Percentiles rank a stretch among this genome's conserved stretches.
Evolutionary conservation across 768 basidiomycete genomes (phyloP).

Genomic region (Lactarius sanguifluus): DNA sequence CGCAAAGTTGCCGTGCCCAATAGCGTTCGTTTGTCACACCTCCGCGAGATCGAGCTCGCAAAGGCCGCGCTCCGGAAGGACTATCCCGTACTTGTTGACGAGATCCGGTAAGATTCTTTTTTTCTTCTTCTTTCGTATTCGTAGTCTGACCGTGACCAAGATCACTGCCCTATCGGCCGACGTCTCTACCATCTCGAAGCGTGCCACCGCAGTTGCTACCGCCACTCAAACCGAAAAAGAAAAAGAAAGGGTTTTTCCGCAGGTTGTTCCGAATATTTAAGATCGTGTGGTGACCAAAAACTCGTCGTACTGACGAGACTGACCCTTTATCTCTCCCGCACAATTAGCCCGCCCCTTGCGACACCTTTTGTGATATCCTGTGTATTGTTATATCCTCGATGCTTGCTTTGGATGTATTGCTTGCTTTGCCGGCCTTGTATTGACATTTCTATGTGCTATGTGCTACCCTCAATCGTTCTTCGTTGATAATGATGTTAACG

Average conservation of each 20-base stretch:
- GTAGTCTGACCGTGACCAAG: constrained; percentile 9
- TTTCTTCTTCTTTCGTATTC: background rate
- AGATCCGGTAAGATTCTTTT: constrained; percentile 18
- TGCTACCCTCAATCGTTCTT: constrained; percentile 5
- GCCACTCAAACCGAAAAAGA: constrained; percentile 22
- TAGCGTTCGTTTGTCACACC: constrained; percentile 21
- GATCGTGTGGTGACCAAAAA: constrained; percentile 24
- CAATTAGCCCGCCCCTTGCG: background rate
- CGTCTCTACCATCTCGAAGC: constrained; percentile 2
- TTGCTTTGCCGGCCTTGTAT: constrained; percentile 22
- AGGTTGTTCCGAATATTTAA: constrained; percentile 27
- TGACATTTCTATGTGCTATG: constrained; percentile 9
- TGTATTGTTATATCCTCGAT: constrained; percentile 23
- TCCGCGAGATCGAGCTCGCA: constrained; percentile 25
- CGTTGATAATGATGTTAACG: constrained; percentile 10
- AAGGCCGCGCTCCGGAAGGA: constrained; percentile 28
- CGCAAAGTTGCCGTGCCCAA: constrained; percentile 27
- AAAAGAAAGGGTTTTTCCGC: constrained; percentile 31
- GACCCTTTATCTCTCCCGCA: constrained; percentile 6
- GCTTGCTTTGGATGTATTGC: constrained; percentile 22
- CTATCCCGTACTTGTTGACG: constrained; percentile 26
- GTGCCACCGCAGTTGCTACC: background rate
- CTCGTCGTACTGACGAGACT: background rate
- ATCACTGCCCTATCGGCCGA: constrained; percentile 18
- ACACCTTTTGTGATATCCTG: constrained; percentile 17